Evolutionary conservation across 805 yeast genomes (phyloP), one percentile per base, ranked within the genome.

Genomic region (Wickerhamomyces chambardii): DNA sequence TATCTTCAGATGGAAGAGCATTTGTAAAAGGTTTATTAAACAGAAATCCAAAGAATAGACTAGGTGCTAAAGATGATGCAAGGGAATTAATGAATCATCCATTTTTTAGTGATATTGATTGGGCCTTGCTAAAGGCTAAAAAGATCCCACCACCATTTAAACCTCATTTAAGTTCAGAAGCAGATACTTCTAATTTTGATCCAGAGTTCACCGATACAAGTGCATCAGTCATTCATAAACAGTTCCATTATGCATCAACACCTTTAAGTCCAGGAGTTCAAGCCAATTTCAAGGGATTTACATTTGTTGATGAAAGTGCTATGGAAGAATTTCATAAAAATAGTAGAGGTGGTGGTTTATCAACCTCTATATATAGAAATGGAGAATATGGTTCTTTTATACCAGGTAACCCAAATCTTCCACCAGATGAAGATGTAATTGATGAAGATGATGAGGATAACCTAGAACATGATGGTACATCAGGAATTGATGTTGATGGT

Each of bases 131-230:
- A 41, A 70, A 69, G 45, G 70, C 75, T 45, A 90, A 87, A 64
- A 82, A 80, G 51, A 75, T 90, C 9, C 94, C 95, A 29, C 98
- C 98, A 18, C 98, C 98, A 3, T 90, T 86, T 66, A 86, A 86
- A 59, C 98, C 98, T 4, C 96, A 86, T 55, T 72, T 92, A 44
- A 64, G 81, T 9, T 79, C 85, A 29, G 98, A 92, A 54, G 78
- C 92, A 3, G 98, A 92, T 58, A 90, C 96, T 3, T 84, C 95
- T 4, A 92, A 92, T 60, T 92, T 92, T 59, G 98, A 92, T 56
- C 97, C 98, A 5, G 97, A 92, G 59, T 92, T 92, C 61, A 92
- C 98, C 16, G 81, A 79, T 48, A 85, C 95, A 30, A 80, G 94
- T 15, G 86, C 96, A 0, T 80, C 95, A 8, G 78, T 78, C 28